These are phyloP conservation scores for Incumbomyces delicatus DNA, from an alignment of 2,329 filamentous ascomycete genomes.

Conservation along the genomic window DNA sequence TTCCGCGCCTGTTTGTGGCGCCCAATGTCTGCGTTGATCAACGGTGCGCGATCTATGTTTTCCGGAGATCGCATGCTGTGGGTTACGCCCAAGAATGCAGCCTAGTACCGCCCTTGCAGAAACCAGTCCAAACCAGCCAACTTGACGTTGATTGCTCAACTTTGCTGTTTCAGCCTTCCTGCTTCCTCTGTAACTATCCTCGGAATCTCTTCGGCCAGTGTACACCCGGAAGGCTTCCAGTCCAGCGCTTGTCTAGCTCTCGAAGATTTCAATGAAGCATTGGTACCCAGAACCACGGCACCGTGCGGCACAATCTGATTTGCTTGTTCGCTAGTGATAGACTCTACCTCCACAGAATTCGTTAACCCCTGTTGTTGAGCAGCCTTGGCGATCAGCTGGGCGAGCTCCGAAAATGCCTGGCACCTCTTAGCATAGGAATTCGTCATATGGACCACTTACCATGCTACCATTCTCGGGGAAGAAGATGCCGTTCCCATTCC, in stretches of 20 bases:
- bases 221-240: conserved; percentile 20
- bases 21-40: too few species aligned
- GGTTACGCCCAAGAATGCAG: too few species aligned
- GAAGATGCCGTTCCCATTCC: conserved; percentile 34
- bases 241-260: conserved; percentile 19
- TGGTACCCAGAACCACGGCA: conserved; percentile 25
- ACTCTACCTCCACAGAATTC: conserved; percentile 16
- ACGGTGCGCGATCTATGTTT: too few species aligned
- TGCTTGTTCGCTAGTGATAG: conserved; percentile 20
- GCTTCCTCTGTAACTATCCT: conserved; percentile 20
- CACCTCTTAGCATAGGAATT: too few species aligned
- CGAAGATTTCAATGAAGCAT: conserved; percentile 20
- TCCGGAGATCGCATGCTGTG: too few species aligned
- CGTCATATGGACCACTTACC: conserved; percentile 16
- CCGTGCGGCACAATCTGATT: conserved; percentile 20
- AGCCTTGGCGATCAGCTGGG: conserved; percentile 18
- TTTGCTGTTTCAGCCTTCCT: conserved; percentile 6
- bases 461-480: conserved; percentile 22
- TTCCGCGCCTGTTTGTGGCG: too few species aligned
- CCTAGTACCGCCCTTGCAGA: too few species aligned
- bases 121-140: too few species aligned
- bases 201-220: conserved; percentile 22
- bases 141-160: too few species aligned
- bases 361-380: conserved; percentile 18
- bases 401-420: conserved; percentile 22